Percentiles rank a stretch among this genome's conserved stretches.
Conservation (phyloP, 2,329 filamentous ascomycete genomes). For the Elsinoe batatas region DNA sequence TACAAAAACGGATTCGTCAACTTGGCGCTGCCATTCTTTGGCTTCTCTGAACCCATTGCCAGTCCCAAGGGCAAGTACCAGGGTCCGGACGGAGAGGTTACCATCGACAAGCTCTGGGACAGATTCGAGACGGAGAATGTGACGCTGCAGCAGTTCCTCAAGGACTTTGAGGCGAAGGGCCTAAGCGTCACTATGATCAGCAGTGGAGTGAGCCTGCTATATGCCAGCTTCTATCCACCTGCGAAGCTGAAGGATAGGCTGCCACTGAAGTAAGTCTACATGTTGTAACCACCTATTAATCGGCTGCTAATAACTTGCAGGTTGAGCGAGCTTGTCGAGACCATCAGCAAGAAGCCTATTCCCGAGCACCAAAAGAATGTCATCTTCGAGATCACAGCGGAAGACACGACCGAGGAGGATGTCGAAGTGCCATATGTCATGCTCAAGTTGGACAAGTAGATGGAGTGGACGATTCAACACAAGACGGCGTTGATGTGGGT, state of each 20-base stretch:
- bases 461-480: background rate
- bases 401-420: slow-evolving; percentile 81
- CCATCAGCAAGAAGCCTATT: slow-evolving; percentile 83
- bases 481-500: background rate
- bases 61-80: slow-evolving; percentile 88
- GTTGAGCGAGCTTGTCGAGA: slow-evolving; percentile 78
- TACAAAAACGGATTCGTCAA: slow-evolving; percentile 99
- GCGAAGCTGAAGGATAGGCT: slow-evolving; percentile 76
- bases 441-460: slow-evolving; percentile 55
- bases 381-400: slow-evolving; percentile 91
- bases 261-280: slow-evolving; percentile 51
- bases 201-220: slow-evolving; percentile 91
- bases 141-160: slow-evolving; percentile 72
- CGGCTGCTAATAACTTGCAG: slow-evolving; percentile 39
- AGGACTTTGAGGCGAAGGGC: slow-evolving; percentile 70
- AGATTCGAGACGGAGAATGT: slow-evolving; percentile 85
- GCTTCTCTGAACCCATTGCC: slow-evolving; percentile 92
- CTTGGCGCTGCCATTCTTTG: slow-evolving; percentile 90
- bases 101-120: slow-evolving; percentile 95
- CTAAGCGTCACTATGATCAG: slow-evolving; percentile 85
- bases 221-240: slow-evolving; percentile 82
- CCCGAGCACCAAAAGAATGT: slow-evolving; percentile 88
- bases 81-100: slow-evolving; percentile 66
- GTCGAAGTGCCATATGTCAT: slow-evolving; percentile 96
- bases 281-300: background rate